Base-by-base conservation (phyloP, 2,329 filamentous ascomycete genomes). In the Apiospora saccharicola region DNA sequence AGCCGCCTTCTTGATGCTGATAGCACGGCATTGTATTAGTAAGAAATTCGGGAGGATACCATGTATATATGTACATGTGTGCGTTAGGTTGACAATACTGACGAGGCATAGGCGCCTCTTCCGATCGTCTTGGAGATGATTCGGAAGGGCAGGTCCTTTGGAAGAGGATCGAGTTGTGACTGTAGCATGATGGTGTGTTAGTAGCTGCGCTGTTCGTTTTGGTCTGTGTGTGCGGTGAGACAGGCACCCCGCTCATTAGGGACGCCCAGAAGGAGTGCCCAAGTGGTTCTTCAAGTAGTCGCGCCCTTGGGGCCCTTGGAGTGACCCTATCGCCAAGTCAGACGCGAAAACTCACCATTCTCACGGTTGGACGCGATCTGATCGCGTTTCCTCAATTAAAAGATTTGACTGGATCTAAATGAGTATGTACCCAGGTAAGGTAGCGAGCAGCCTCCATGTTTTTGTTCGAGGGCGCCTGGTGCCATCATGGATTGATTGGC, bases 51-150 rank as follows among this genome's bases (percentile, higher is more conserved):
- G 34, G n/a, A 14, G 57, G 10, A 41, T 41, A 41, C 37, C 10
- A 41, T 41, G 37, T 10, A 41, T 10, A 7, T 10, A n/a, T n/a
- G 8, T 13, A 30, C 24, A 24, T 41, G 19, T 41, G 16, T 41
- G n/a, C n/a, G 57, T n/a, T 13, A 34, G 68, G 71, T 84, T 37
- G 67, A 26, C 71, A 72, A 64, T 68, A 81, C 88, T 83, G 85
- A 98, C 96, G 95, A 98, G 81, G 96, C 96, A 88, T 99, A 99
- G 77, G 96, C 96, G 78, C 96, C 96, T 81, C 94, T 93, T 71
- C 96, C 96, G 78, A 99, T 98, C 19, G 96, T 99, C 82, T 96
- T 96, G 73, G 96, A 98, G 78, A 99, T 90, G 79, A 99, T 92
- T 75, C 96, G 91, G 83, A 99, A 99, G 70, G 96, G 96, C 69